phyloP scores from a whole-genome alignment of 768 basidiomycete genomes.

The Paxillus ammoniavirescens region DNA sequence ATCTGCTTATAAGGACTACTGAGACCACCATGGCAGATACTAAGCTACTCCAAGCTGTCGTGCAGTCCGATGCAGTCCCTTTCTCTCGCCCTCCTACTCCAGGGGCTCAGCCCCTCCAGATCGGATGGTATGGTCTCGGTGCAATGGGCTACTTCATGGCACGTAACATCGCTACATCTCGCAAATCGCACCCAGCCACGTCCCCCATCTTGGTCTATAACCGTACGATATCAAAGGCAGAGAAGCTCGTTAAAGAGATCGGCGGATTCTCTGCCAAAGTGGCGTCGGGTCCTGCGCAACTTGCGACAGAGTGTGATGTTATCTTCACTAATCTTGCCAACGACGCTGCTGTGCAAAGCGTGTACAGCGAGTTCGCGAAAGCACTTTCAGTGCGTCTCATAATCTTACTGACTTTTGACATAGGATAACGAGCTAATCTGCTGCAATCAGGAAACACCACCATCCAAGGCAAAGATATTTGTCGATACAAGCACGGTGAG shows the following conservation, averaged over 20 bases:
- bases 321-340: slow-evolving; percentile 72
- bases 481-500: slow-evolving; percentile 83
- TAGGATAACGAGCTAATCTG: slow-evolving; percentile 1
- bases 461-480: slow-evolving; percentile 64
- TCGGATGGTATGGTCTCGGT: slow-evolving; percentile 53
- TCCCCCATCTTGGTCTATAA: slow-evolving; percentile 75
- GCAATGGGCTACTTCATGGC: slow-evolving; percentile 80
- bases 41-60: slow-evolving; percentile 4
- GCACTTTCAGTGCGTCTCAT: slow-evolving; percentile 49
- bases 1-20: too few species aligned
- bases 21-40: slow-evolving; percentile 5
- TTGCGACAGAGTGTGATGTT: slow-evolving; percentile 69
- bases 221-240: slow-evolving; percentile 60
- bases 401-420: background rate
- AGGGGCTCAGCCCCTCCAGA: slow-evolving; percentile 31
- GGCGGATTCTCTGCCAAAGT: slow-evolving; percentile 53
- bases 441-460: slow-evolving; percentile 36
- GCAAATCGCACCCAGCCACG: slow-evolving; percentile 34
- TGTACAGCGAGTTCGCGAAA: slow-evolving; percentile 60
- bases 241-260: slow-evolving; percentile 54
- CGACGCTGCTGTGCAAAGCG: slow-evolving; percentile 64
- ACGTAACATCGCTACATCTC: slow-evolving; percentile 67
- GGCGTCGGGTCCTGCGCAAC: slow-evolving; percentile 53
- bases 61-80: slow-evolving; percentile 31
- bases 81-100: slow-evolving; percentile 66